Conservation (phyloP, 495 filamentous ascomycete species). For the Neurospora africana region DNA sequence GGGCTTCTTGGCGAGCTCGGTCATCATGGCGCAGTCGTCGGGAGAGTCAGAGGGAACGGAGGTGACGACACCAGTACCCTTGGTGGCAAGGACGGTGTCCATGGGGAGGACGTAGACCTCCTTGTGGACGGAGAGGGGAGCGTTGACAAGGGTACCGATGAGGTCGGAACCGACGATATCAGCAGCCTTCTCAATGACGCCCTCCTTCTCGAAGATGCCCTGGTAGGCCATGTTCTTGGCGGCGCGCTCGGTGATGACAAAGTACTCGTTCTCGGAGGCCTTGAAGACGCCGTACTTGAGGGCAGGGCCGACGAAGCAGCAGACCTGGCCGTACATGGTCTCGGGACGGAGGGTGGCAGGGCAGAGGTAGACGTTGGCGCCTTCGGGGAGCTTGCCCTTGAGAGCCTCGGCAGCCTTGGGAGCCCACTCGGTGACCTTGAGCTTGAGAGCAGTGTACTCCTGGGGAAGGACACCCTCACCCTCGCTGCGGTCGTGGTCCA, state of each 20-base stretch:
- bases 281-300: slow-evolving; percentile 76
- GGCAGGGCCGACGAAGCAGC: slow-evolving; percentile 81
- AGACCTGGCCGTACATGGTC: slow-evolving; percentile 97
- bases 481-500: slow-evolving; percentile 90
- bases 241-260: slow-evolving; percentile 72
- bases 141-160: slow-evolving; percentile 75
- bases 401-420: slow-evolving; percentile 56
- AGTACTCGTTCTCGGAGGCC: slow-evolving; percentile 73
- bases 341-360: slow-evolving; percentile 89
- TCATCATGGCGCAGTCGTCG: slow-evolving; percentile 85
- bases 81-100: slow-evolving; percentile 81
- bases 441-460: slow-evolving; percentile 86
- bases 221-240: slow-evolving; percentile 97
- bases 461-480: slow-evolving; percentile 87
- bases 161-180: slow-evolving; percentile 67
- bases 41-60: slow-evolving; percentile 92
- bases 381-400: slow-evolving; percentile 66
- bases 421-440: slow-evolving; percentile 81
- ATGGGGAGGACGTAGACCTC: slow-evolving; percentile 85
- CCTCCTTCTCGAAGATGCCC: slow-evolving; percentile 66
- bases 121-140: slow-evolving; percentile 81
- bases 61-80: slow-evolving; percentile 94
- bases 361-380: slow-evolving; percentile 76
- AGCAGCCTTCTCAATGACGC: slow-evolving; percentile 61
- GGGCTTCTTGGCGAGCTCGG: slow-evolving; percentile 88